Base-by-base conservation (phyloP, 169 alveolate species). In the Plasmodium knowlesi region DNA sequence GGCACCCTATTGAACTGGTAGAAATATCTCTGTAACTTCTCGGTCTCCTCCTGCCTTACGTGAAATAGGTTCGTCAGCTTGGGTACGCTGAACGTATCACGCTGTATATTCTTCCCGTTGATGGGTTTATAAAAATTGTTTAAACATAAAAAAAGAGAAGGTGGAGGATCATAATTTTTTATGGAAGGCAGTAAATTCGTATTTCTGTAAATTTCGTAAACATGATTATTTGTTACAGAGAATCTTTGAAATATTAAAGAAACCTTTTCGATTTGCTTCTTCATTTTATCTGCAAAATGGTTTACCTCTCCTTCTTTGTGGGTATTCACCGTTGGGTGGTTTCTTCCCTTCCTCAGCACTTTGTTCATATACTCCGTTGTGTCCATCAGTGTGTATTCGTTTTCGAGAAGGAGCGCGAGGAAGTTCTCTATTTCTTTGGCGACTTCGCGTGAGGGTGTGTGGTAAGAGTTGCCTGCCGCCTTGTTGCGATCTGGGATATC, bases 11-110 rank as follows among this genome's bases (percentile, higher is more conserved):
- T 91, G 82, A 91, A 91, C 79, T 91, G 95, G 76, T 81, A 91
- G 41, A 91, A 91, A 81, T 70, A 81, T 73, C 76, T 91, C 76
- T 91, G 95, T 54, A 80, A 39, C 74, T 91, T 91, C 76, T 91
- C 95, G 28, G 91, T 19, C 72, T 91, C 95, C 34, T 91, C 95
- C 67, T 91, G 95, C 39, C 95, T 67, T 70, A 90, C 95, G 46
- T 90, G 95, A 90, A 90, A 90, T 16, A 90, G 14, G 72, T 90
- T 90, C 28, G 90, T 81, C 46, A 90, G 83, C 39, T 82, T 90
- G n/a, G 92, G 84, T 16, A 46, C 61, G 39, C 9, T 78, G 54
- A 90, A 90, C 41, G 43, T 81, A 53, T 90, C 95, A n/a, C 41
- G 57, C 32, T 71, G 37, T 41, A 90, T 37, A 46, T 37, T 81